Conservation (phyloP, 2,329 filamentous ascomycete genomes). For the Aspergillus sp. region DNA sequence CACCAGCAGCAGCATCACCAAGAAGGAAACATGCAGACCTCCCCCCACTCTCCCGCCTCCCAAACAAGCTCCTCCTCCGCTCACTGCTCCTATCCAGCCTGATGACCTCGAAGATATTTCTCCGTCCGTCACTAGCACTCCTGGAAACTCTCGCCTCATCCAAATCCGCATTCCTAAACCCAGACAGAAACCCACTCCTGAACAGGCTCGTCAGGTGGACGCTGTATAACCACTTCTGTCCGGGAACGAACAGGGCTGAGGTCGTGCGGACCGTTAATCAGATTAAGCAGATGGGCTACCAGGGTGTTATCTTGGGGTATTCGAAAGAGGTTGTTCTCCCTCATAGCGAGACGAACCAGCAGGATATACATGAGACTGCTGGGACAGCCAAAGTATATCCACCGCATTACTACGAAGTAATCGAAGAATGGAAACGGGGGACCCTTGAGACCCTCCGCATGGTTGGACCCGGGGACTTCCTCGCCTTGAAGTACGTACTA, state of each 20-base stretch:
- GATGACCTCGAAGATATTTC: no score
- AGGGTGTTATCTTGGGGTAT: neutral
- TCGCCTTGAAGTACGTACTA: neutral
- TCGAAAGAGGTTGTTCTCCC: neutral
- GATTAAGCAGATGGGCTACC: neutral
- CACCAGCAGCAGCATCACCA: no score
- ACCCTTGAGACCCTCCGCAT: neutral
- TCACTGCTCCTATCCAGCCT: no score
- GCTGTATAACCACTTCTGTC: neutral
- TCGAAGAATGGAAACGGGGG: neutral
- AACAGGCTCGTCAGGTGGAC: no score
- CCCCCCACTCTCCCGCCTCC: no score
- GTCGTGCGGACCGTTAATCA: neutral
- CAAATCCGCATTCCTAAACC: no score
- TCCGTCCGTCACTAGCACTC: no score
- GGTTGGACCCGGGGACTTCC: neutral
- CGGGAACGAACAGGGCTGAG: neutral
- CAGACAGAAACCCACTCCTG: no score
- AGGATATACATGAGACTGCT: neutral
- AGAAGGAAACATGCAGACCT: no score
- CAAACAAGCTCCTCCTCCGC: no score
- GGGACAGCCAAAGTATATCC: neutral
- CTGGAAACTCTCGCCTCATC: no score
- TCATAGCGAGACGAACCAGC: neutral
- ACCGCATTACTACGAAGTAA: neutral